These are phyloP conservation scores for Zygosaccharomyces sapae DNA, from an alignment of 1,139 yeast species.

Conservation along the genomic window DNA sequence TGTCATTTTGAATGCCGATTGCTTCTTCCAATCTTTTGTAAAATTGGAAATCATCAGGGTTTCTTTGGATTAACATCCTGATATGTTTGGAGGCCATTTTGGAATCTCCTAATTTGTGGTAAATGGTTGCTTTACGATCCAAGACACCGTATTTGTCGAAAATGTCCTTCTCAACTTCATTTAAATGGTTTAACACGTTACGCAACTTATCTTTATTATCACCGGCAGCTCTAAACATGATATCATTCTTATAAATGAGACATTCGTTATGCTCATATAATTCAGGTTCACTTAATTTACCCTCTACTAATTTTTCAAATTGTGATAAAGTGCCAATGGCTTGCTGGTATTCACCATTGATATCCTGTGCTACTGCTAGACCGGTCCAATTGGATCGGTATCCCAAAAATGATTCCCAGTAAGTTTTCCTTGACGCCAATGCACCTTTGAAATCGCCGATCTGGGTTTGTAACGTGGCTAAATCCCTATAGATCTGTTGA, in stretches of 20 bases:
- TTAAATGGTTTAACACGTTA: constrained; percentile 61
- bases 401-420: constrained; percentile 75
- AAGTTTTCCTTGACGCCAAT: constrained; percentile 58
- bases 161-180: constrained; percentile 49
- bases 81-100: constrained; percentile 67
- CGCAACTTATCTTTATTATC: constrained; percentile 39
- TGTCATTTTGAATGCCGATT: constrained; percentile 44
- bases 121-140: constrained; percentile 66
- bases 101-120: constrained; percentile 41
- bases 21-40: constrained; percentile 64
- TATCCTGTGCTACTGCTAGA: constrained; percentile 79
- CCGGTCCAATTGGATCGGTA: constrained; percentile 91
- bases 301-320: constrained; percentile 70
- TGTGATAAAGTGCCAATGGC: constrained; percentile 71
- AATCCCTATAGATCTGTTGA: constrained; percentile 74
- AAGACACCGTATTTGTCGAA: constrained; percentile 59
- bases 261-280: constrained; percentile 78
- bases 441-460: constrained; percentile 66
- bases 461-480: constrained; percentile 76
- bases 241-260: constrained; percentile 63
- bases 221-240: constrained; percentile 63
- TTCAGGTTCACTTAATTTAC: constrained; percentile 63
- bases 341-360: constrained; percentile 59
- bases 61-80: constrained; percentile 70
- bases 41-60: constrained; percentile 73